Conservation (phyloP, 192 early-diverging fungal species). For the Coemansia sp. region DNA sequence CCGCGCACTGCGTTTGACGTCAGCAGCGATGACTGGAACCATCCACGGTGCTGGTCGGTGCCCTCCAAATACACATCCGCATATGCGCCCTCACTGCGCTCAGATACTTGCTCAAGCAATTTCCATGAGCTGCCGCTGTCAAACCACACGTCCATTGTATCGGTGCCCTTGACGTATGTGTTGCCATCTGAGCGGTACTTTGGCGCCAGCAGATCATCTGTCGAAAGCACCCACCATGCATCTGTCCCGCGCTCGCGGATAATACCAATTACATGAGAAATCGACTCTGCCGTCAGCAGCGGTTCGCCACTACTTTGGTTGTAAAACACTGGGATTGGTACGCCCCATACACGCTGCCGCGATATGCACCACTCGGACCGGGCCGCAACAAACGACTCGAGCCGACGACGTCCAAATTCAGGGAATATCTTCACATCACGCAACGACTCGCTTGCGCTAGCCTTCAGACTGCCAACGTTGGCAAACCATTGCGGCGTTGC, state of each 20-base stretch:
- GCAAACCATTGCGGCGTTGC: conserved; percentile 87
- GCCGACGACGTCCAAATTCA: conserved; percentile 56
- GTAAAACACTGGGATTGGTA: conserved; percentile 78
- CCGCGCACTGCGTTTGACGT: conserved; percentile 69
- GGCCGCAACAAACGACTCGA: conserved; percentile 66
- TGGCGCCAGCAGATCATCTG: conserved; percentile 65
- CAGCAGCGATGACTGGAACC: conserved; percentile 82
- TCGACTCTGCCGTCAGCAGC: conserved; percentile 62
- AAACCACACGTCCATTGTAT: conserved; percentile 90
- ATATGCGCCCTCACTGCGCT: conserved; percentile 30
- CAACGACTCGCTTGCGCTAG: conserved; percentile 60
- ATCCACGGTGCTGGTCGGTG: conserved; percentile 81
- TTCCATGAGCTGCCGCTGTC: conserved; percentile 81
- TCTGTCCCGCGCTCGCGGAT: conserved; percentile 62
- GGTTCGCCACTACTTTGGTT: conserved; percentile 61
- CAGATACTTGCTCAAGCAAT: conserved; percentile 54
- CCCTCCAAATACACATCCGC: conserved; percentile 79
- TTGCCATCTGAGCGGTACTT: conserved; percentile 59
- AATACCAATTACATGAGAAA: conserved; percentile 63
- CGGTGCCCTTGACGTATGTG: conserved; percentile 61
- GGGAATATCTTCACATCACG: conserved; percentile 61
- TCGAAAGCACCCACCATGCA: conserved; percentile 69
- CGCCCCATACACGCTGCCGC: conserved; percentile 78
- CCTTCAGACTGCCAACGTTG: conserved; percentile 63
- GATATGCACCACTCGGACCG: conserved; percentile 85